phyloP scores from a whole-genome alignment of 2,329 filamentous ascomycete species.

The Aspergillus calidoustus region DNA sequence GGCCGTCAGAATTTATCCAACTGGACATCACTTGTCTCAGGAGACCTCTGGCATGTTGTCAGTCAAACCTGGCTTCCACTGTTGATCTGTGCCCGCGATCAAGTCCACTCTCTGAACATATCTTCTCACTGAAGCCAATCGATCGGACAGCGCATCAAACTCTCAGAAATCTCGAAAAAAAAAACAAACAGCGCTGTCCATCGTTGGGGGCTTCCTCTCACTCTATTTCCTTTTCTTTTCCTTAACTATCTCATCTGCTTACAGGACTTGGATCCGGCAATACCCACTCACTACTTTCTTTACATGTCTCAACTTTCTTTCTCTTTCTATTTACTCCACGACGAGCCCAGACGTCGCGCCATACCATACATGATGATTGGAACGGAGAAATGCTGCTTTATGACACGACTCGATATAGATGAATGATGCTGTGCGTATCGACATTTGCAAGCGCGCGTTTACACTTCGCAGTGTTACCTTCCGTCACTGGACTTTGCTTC shows the following conservation, averaged over 20 bases:
- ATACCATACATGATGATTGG: slow-evolving; percentile 28
- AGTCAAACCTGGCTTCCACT: background rate
- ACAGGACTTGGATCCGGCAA: slow-evolving; percentile 6
- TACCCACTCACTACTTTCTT: slow-evolving; percentile 17
- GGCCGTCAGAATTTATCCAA: background rate
- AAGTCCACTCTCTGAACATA: slow-evolving; percentile 17
- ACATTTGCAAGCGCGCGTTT: slow-evolving; percentile 22
- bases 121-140: slow-evolving; percentile 5
- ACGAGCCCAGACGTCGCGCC: slow-evolving; percentile 21
- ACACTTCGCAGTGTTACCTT: slow-evolving; percentile 14
- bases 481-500: slow-evolving; percentile 11
- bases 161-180: background rate
- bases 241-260: slow-evolving; percentile 1
- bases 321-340: slow-evolving; percentile 18
- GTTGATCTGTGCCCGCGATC: background rate
- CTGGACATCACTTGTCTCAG: background rate
- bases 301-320: slow-evolving; percentile 18
- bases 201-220: slow-evolving; percentile 10
- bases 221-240: slow-evolving; percentile 12
- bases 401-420: slow-evolving; percentile 29
- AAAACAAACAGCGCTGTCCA: slow-evolving; percentile 6
- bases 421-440: slow-evolving; percentile 25
- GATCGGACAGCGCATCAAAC: background rate
- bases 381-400: slow-evolving; percentile 30
- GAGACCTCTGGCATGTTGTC: background rate